Evolutionary conservation across 2,329 filamentous ascomycete species (phyloP), one percentile per base, ranked within the genome.

Genomic region (Botrytis paeoniae): DNA sequence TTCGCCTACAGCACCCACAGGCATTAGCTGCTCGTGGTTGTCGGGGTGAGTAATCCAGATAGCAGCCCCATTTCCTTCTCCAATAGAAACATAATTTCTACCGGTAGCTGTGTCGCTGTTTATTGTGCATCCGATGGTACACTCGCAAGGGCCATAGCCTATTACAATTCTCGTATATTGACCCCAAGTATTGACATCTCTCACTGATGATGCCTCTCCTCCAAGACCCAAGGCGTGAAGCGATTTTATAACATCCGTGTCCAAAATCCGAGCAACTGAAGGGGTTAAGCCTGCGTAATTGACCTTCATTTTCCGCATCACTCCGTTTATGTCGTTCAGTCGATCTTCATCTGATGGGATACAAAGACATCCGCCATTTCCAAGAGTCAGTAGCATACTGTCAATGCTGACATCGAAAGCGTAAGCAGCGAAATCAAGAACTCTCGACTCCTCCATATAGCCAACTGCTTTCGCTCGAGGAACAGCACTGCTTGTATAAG

Each of bases 321-420:
- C 80, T 39, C 78, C 80, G 7, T 78, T 77, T 25, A 84, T 77
- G 65, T 83, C 78, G 61, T 83, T 82, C 60, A 83, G 75, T 41
- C 81, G 78, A 22, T 82, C 78, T 9, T 82, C 78, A 41, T 84
- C 82, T 0, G 80, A 82, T 1, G 83, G 82, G 14, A 84, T 79
- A 62, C 83, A 84, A 4, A 84, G 77, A 65, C 80, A 82, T 10
- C 81, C 83, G 32, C 83, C 83, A 39, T 81, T 83, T 48, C 83
- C 83, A 37, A 79, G 73, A 32, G 79, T 79, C 18, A 85, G 43
- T 45, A 70, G 37, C 68, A 78, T 4, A 77, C 73, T 16, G 69
- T 72, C 4, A 80, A 70, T 77, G 35, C 81, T 81, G 61, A 80
- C 82, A 76, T 84, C 83, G 63, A 84, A 84, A 18, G 82, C 82